Evolutionary conservation across 1,284 basidiomycete species (phyloP), one percentile per base, ranked within the genome.

Genomic region (Apiotrichum brassicae): DNA sequence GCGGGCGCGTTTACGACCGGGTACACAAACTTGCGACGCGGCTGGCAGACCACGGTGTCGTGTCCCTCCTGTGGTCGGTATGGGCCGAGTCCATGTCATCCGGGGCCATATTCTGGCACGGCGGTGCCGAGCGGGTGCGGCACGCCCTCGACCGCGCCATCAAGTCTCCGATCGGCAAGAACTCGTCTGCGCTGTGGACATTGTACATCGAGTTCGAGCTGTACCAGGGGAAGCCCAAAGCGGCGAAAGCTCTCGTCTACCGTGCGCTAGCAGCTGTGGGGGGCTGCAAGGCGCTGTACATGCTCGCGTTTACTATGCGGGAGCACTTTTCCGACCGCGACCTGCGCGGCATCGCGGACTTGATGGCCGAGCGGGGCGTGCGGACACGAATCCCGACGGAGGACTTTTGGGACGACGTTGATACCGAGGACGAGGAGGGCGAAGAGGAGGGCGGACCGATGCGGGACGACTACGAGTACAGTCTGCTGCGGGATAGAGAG

Each of bases 141-240:
- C 50, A 51, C 5, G 59, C 65, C 14, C 57, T 73, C n/a, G 64
- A 70, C 45, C 60, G 58, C 19, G 67, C 54, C 4, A 54, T 72
- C 40, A 65, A 62, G 22, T 60, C 66, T 19, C 22, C 14, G 14
- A 41, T 45, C 3, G 68, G 67, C 1, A 58, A 53, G 23, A 46
- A 54, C 20, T 69, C 54, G 0, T 58, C 65, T 1, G 51, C 60
- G 2, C 60, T 94, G 20, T 94, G 91, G 90, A 78, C 81, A 30
- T 72, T 90, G 14, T 86, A 81, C 58, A 78, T 93, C 56, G 86
- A 91, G 64, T 84, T 94, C 57, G 90, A 94, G 76, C 79, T 86
- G 32, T 78, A 80, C 43, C 77, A 78, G 43, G 81, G 80, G 1
- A 74, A 84, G 48, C 62, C 80, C 30, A 66, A 78, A 49, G 76